phyloP scores from a whole-genome alignment of 768 basidiomycete genomes.

The Xerocomellus intermedius region DNA sequence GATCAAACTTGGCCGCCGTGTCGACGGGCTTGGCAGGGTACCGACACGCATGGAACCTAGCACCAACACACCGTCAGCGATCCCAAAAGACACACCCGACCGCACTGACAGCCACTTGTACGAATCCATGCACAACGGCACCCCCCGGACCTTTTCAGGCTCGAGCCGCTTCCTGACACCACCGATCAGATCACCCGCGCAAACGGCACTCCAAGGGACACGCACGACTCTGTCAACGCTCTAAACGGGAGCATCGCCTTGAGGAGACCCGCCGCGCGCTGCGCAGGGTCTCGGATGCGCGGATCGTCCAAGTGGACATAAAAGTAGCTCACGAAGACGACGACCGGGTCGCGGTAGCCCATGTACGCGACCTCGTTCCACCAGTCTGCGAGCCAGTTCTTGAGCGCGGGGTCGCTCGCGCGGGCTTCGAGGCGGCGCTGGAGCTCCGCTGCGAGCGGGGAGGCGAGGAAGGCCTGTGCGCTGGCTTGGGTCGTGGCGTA shows the following conservation, averaged over 20 bases:
- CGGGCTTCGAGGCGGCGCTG: slow-evolving; percentile 77
- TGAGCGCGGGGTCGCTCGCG: slow-evolving; percentile 54
- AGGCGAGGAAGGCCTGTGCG: slow-evolving; percentile 68
- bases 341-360: slow-evolving; percentile 86
- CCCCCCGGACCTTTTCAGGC: slow-evolving; percentile 79
- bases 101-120: slow-evolving; percentile 83
- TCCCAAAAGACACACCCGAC: neutral
- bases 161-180: slow-evolving; percentile 64
- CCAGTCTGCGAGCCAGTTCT: slow-evolving; percentile 96
- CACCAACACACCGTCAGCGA: slow-evolving; percentile 1
- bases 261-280: slow-evolving; percentile 77
- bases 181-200: neutral
- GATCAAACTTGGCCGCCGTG: slow-evolving; percentile 78
- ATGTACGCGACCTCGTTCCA: slow-evolving; percentile 95
- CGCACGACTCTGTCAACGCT: slow-evolving; percentile 74
- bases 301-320: slow-evolving; percentile 81
- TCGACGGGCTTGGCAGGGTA: slow-evolving; percentile 84
- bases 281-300: slow-evolving; percentile 51
- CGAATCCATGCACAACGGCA: slow-evolving; percentile 87
- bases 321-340: slow-evolving; percentile 93
- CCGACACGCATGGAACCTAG: slow-evolving; percentile 88
- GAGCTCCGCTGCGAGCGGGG: slow-evolving; percentile 65
- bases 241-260: slow-evolving; percentile 87
- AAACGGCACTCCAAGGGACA: neutral
- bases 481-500: slow-evolving; percentile 55